Conservation (phyloP, 805 yeast species). For the Candida krabiensis region DNA sequence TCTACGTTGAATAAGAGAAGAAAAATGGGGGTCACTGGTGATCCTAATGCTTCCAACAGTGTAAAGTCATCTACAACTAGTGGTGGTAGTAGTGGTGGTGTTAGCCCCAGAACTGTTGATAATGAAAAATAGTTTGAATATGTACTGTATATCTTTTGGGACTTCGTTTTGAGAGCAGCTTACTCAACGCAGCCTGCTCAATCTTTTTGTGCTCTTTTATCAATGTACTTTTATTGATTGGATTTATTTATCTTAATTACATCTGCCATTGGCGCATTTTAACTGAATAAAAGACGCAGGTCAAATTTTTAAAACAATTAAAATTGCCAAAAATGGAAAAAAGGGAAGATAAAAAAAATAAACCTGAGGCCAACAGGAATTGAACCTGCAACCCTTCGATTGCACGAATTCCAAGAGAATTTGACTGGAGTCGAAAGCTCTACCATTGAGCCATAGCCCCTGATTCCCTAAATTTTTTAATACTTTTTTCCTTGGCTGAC, state of each 20-base stretch:
- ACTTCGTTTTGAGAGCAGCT: background rate
- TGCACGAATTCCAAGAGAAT: constrained; percentile 36
- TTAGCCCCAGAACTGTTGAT: constrained; percentile 21
- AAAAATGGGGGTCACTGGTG: constrained; percentile 16
- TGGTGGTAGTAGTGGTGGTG: constrained; percentile 15
- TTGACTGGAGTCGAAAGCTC: constrained; percentile 71
- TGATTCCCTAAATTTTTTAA: constrained; percentile 19
- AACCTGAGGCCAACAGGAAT: constrained; percentile 76
- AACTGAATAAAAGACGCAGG: no score
- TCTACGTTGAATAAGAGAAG: constrained; percentile 37
- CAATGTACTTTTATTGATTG: no score
- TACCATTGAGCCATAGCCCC: constrained; percentile 80
- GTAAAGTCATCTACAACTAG: constrained; percentile 7
- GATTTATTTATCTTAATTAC: no score
- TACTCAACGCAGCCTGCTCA: no score
- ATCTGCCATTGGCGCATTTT: no score
- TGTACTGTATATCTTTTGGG: background rate
- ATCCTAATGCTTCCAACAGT: background rate
- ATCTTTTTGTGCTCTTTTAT: no score
- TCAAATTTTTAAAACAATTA: no score
- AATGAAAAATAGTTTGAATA: constrained; percentile 6
- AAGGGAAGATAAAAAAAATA: constrained; percentile 27
- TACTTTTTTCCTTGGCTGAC: no score
- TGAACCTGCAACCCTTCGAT: constrained; percentile 87
- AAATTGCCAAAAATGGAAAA: background rate